Evolutionary conservation across 495 filamentous ascomycete genomes (phyloP).

Genomic region (Beverwykella pulmonaria): DNA sequence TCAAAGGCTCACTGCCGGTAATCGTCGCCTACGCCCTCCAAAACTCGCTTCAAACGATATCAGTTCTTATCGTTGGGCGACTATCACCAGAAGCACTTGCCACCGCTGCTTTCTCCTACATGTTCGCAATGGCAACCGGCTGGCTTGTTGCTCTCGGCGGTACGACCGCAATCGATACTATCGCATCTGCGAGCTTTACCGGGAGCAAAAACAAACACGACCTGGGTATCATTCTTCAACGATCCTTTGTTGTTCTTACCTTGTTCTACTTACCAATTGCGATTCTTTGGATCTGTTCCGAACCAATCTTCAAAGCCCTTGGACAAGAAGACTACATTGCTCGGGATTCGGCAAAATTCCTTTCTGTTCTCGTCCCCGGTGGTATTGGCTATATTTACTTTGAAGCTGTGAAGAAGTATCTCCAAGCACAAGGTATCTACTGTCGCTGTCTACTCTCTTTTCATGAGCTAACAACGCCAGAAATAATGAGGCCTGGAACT

Average conservation of each 20-base stretch:
- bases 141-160: conserved; percentile 94
- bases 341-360: conserved; percentile 71
- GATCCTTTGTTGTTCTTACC: conserved; percentile 73
- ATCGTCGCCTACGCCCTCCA: conserved; percentile 89
- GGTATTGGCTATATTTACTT: conserved; percentile 92
- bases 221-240: conserved; percentile 79
- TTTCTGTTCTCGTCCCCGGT: conserved; percentile 78
- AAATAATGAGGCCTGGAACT: conserved; percentile 84
- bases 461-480: conserved; percentile 47
- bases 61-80: conserved; percentile 81
- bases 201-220: conserved; percentile 80
- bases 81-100: conserved; percentile 80
- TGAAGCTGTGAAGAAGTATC: conserved; percentile 86
- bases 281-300: conserved; percentile 75
- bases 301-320: conserved; percentile 72
- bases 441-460: not conserved
- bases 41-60: conserved; percentile 84
- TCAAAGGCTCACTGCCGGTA: conserved; percentile 73
- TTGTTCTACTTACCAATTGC: conserved; percentile 77
- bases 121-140: conserved; percentile 90
- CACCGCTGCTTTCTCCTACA: conserved; percentile 84
- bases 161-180: conserved; percentile 85
- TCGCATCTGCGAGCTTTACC: conserved; percentile 85
- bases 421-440: conserved; percentile 80
- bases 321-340: conserved; percentile 82